Evolutionary conservation across 371 early-diverging fungal genomes (phyloP).

Genomic region (Choanephora cucurbitarum): DNA sequence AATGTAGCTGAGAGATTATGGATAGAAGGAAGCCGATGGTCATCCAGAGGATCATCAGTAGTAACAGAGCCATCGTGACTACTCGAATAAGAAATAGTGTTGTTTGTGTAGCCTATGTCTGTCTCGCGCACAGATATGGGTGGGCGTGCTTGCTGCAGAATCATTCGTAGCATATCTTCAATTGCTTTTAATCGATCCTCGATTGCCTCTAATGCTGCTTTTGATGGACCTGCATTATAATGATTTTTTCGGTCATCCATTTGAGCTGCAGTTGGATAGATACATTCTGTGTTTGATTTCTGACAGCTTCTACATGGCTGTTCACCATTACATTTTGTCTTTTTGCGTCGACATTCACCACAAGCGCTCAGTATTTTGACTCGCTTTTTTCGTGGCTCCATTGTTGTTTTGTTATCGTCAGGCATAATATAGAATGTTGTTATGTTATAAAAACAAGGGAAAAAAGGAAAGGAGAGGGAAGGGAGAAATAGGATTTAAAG

Average conservation of each 20-base stretch:
- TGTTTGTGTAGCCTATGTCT: constrained; percentile 5
- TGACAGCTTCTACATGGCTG: constrained; percentile 65
- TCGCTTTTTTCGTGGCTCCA: constrained; percentile 51
- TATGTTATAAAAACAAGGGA: background rate
- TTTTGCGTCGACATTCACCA: constrained; percentile 60
- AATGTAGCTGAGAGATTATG: constrained; percentile 36
- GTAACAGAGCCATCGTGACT: constrained; percentile 8
- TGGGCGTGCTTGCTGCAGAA: constrained; percentile 21
- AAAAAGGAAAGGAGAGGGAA: constrained; percentile 3
- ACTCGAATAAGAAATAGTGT: too few species aligned
- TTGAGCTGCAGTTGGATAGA: constrained; percentile 43
- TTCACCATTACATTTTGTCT: constrained; percentile 65
- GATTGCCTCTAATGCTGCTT: constrained; percentile 46
- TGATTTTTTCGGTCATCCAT: constrained; percentile 37
- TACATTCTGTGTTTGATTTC: constrained; percentile 50
- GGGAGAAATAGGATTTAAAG: background rate
- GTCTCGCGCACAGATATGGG: constrained; percentile 22
- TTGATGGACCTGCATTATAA: constrained; percentile 21
- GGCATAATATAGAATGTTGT: background rate
- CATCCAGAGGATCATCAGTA: constrained; percentile 23
- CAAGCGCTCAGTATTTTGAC: constrained; percentile 68
- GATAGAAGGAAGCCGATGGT: constrained; percentile 36
- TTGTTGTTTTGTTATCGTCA: constrained; percentile 4
- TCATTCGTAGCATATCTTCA: constrained; percentile 47
- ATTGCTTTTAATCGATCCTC: constrained; percentile 48